Base-by-base conservation (phyloP, 768 basidiomycete species). In the Neoboletus magnificus region DNA sequence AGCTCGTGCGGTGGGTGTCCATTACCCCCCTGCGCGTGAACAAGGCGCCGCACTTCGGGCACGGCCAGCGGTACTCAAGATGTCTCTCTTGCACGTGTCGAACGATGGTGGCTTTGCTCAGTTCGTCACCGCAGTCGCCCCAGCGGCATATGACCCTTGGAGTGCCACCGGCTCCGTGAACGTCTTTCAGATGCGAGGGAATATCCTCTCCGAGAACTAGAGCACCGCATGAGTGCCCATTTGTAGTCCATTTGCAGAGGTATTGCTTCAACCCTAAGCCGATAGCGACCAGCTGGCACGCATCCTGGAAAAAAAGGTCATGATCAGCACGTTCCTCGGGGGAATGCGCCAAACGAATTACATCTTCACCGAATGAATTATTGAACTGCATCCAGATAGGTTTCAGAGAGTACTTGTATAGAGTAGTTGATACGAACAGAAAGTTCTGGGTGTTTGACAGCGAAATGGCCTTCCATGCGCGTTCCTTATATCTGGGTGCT, bases 81-180 rank as follows among this genome's bases (percentile, higher is more conserved):
- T 70, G 70, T 7, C 1, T 58, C 15, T 68, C 68, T 37, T 66
- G 54, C 3, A 71, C 51, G 23, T 70, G 68, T 1, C 70, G 41
- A 5, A 57, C 50, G 20, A 70, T 39, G n/a, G 37, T 39, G 37
- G 37, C 18, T 10, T 12, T 64, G 7, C 10, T 61, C 4, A 69
- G 47, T 7, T 2, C 20, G 0, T 66, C 68, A 3, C 50, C 50
- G 11, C 67, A 69, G 6, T n/a, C 6, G 25, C 20, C 20, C 67
- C 67, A 69, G 16, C 1, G 32, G 35, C 67, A 69, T 8, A 8
- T 2, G 13, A 51, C 33, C 47, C 46, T 58, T 15, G 48, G 36
- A 2, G 33, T 12, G 7, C 45, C 55, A n/a, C 45, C 49, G 4
- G n/a, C 42, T 6, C 48, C 5, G 13, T 68, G 67, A 9, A 47